Evolutionary conservation across 345 rosid species (phyloP).

Genomic region (Adansonia digitata): DNA sequence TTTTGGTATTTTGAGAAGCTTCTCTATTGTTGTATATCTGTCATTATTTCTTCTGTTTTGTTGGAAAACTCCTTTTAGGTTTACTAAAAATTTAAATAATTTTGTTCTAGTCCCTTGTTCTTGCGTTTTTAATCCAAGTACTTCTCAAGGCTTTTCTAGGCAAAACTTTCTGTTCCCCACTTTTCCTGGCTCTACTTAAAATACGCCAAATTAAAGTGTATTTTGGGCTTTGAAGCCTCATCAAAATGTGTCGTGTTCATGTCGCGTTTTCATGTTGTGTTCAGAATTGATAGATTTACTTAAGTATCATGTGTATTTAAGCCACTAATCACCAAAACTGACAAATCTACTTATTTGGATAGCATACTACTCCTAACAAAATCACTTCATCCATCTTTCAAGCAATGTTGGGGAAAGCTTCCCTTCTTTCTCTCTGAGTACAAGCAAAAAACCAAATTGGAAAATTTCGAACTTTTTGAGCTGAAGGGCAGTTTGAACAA

Average conservation of each 20-base stretch:
- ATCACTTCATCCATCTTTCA: background rate
- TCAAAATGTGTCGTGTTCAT: background rate
- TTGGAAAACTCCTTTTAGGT: conserved; percentile 19
- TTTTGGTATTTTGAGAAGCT: conserved; percentile 28
- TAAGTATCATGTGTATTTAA: background rate
- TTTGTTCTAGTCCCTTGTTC: conserved; percentile 10
- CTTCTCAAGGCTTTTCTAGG: background rate
- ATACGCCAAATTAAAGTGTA: background rate
- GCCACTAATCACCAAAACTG: background rate
- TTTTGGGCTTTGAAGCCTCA: background rate
- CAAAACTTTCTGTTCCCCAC: too few species aligned
- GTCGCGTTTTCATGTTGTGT: too few species aligned
- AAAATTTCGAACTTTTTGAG: background rate
- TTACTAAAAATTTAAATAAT: conserved; percentile 26
- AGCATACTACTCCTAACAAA: background rate
- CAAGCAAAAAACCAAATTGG: background rate
- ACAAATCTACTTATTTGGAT: background rate
- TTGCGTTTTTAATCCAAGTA: conserved; percentile 4
- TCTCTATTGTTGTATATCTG: conserved; percentile 34
- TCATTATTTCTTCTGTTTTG: conserved; percentile 15
- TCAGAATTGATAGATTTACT: too few species aligned
- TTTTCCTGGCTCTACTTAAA: too few species aligned
- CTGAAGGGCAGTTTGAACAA: conserved; percentile 4
- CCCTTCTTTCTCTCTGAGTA: background rate
- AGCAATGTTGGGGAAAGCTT: background rate